Evolutionary conservation across 345 rosid genomes (phyloP), one percentile per base, ranked within the genome.

Genomic region (Nephelium lappaceum): DNA sequence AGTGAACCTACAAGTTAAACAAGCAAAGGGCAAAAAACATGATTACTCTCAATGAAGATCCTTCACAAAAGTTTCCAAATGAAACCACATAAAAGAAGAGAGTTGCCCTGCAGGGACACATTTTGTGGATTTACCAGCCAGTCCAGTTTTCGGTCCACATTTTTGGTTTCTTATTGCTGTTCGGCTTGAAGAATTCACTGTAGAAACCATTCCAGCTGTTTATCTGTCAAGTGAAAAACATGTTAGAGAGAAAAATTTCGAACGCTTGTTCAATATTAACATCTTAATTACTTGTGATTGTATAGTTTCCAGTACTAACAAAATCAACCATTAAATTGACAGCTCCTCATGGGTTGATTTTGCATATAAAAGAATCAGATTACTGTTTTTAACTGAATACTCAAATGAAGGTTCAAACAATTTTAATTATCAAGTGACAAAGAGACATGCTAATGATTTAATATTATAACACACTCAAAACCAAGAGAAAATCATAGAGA

Each of bases 101-200:
- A 39, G 31, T 14, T 38, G 9, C 18, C 14, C 14, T 12, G 24
- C 15, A 60, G 5, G 77, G 18, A 16, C 38, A 38, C 11, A n/a
- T 63, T 71, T 60, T 8, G 45, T 66, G 77, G 65, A 77, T 83
- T 85, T 88, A 95, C 98, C 98, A 95, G 77, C 95, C 98, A 51
- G 95, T 92, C 98, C 98, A 95, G 69, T 86, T 87, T 83, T 95
- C 98, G 9, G 98, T 95, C 97, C 97, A 95, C 92, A 95, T 92
- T 87, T 93, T 93, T 5, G 98, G 98, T 66, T 92, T 93, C 73
- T 89, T 86, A 27, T 16, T 81, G 61, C 80, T 57, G 77, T 92
- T 93, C 41, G 98, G 97, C 31, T 77, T 72, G 85, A 91, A 95
- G 72, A 81, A 65, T 43, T 95, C 97, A 5, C 98, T 93, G 87